phyloP scores from a whole-genome alignment of 2,329 filamentous ascomycete species.

The Orbilia oligospora region DNA sequence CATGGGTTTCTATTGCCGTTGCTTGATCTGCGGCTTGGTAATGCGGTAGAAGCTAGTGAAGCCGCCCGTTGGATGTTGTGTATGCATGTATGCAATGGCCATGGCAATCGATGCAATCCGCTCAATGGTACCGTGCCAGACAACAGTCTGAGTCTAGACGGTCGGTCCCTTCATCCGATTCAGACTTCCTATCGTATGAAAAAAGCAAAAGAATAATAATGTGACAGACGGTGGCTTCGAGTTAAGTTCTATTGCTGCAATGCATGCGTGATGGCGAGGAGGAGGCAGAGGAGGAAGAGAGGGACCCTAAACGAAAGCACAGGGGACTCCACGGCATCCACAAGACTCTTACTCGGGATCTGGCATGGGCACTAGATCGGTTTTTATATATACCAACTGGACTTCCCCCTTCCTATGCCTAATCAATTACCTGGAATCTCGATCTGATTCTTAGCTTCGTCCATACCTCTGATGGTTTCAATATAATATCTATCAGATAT shows the following conservation, averaged over 20 bases:
- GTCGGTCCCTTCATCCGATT: constrained; percentile 20
- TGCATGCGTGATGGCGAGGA: constrained; percentile 40
- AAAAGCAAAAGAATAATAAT: constrained; percentile 49
- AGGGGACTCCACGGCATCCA: constrained; percentile 13
- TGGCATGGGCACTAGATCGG: constrained; percentile 25
- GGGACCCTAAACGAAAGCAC: constrained; percentile 6
- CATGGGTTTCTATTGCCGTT: not conserved
- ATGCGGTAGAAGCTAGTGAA: constrained; percentile 14
- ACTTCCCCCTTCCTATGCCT: constrained; percentile 17
- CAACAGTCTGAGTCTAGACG: constrained; percentile 12
- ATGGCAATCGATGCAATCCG: no score
- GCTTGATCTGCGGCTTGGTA: constrained; percentile 11
- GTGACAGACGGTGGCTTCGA: constrained; percentile 30
- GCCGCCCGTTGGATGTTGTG: constrained; percentile 46
- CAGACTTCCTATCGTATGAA: constrained; percentile 10
- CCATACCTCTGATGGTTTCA: constrained; percentile 6
- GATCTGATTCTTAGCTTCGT: constrained; percentile 22
- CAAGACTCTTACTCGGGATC: constrained; percentile 14
- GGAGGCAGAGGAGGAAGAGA: constrained; percentile 32
- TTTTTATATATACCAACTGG: constrained; percentile 41
- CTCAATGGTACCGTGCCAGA: constrained; percentile 15
- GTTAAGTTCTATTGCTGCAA: no score
- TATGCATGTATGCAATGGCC: not conserved
- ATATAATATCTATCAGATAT: no score
- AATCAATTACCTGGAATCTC: not conserved